phyloP scores from a whole-genome alignment of 2,329 filamentous ascomycete species.

The Tolypocladium pustulatum region DNA sequence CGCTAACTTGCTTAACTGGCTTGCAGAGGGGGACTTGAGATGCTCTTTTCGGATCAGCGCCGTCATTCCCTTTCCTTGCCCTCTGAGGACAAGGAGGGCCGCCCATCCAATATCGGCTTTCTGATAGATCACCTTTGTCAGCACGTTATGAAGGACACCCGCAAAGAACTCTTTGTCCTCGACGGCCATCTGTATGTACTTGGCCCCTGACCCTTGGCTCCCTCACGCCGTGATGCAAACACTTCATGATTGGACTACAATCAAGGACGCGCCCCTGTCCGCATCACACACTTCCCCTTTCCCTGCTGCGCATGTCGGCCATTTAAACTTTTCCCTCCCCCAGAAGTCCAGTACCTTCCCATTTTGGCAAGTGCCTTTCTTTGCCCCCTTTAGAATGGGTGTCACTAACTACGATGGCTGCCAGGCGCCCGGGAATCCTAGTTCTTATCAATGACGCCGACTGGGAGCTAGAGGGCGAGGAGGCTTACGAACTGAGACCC shows the following conservation, averaged over 20 bases:
- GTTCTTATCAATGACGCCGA: slow-evolving; percentile 96
- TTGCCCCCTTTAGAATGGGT: neutral
- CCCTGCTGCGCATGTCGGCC: neutral
- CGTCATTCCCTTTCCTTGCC: slow-evolving; percentile 64
- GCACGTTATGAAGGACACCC: slow-evolving; percentile 72
- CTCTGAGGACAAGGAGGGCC: slow-evolving; percentile 44
- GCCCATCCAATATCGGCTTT: slow-evolving; percentile 58
- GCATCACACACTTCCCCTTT: neutral
- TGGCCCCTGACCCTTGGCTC: neutral
- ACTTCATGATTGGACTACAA: neutral
- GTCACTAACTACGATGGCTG: slow-evolving; percentile 15
- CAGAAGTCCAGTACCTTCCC: neutral
- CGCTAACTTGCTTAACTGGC: slow-evolving; percentile 5
- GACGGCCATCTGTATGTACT: slow-evolving; percentile 73
- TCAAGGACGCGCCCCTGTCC: neutral
- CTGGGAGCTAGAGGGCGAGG: slow-evolving; percentile 96
- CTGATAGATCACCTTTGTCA: slow-evolving; percentile 73
- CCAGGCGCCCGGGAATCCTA: slow-evolving; percentile 84
- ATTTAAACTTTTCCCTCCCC: neutral
- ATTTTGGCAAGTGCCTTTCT: neutral
- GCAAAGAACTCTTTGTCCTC: slow-evolving; percentile 82
- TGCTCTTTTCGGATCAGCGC: slow-evolving; percentile 79
- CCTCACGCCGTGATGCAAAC: neutral
- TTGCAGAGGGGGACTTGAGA: slow-evolving; percentile 76
- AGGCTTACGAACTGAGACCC: slow-evolving; percentile 71